Base-by-base conservation (phyloP, 495 filamentous ascomycete genomes). In the Aspergillus sclerotioniger region DNA sequence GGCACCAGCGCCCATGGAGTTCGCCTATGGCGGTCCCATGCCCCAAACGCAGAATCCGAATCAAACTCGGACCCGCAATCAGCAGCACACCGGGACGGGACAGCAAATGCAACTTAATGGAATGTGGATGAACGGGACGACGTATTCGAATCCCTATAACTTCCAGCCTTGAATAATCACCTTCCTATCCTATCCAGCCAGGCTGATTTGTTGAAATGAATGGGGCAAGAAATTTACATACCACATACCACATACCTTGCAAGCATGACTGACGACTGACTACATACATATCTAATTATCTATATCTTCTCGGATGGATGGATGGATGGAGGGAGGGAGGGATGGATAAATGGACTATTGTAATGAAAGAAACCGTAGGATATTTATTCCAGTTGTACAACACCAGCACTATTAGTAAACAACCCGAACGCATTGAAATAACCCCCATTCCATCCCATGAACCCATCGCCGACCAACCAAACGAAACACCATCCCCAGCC, bases 401-500 rank as follows among this genome's bases (percentile, higher is more conserved):
- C 25, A 25, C 25, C 25, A 5, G 25, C 25, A 25, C 25, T 5
- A 5, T 2, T 25, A 3, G 25, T 25, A 25, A 25, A 25, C 25
- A 2, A 25, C 25, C 25, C 25, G 25, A 25, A 25, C 25, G 25
- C 25, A 25, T 25, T 25, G 25, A 25, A 25, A 25, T 25, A 25
- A 25, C 2, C 25, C 25, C 25, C 25, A 25, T 25, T 5, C 25
- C 25, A 25, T 25, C 25, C 19, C 19, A 9, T 46, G 12, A 7
- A 8, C 2, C n/a, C 13, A 20, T 21, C 46, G 19, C 29, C 45
- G 16, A 33, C 33, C 16, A 44, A 41, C 37, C 35, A 25, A 37
- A 37, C 17, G 33, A 31, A 45, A 25, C 28, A 10, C 25, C 43
- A 52, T 44, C 56, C 45, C 56, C 48, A 28, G 46, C 48, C 51